phyloP scores from a whole-genome alignment of 1,284 basidiomycete genomes.

The Somion occarium region DNA sequence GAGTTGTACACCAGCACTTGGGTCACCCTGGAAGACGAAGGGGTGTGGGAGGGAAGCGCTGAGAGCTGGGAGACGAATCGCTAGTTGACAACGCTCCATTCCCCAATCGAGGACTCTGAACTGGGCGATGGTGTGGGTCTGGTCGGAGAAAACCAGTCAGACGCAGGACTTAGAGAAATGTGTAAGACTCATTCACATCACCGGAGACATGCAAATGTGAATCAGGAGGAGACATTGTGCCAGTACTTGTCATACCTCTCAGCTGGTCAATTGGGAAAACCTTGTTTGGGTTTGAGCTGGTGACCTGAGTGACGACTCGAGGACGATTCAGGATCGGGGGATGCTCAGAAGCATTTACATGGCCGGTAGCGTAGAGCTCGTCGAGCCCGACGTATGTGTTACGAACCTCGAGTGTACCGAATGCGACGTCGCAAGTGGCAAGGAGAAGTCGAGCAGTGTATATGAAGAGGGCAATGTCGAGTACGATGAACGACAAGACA shows the following conservation, averaged over 20 bases:
- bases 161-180: neutral
- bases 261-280: constrained; percentile 21
- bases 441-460: constrained; percentile 14
- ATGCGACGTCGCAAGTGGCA: constrained; percentile 11
- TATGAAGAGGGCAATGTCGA: constrained; percentile 14
- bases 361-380: constrained; percentile 19
- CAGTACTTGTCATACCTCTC: constrained; percentile 17
- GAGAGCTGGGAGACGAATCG: constrained; percentile 18
- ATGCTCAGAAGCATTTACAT: constrained; percentile 16
- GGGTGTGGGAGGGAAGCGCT: constrained; percentile 16
- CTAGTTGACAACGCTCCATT: constrained; percentile 24
- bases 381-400: constrained; percentile 23
- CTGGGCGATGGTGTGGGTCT: constrained; percentile 21
- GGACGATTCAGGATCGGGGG: constrained; percentile 19
- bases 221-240: constrained; percentile 19
- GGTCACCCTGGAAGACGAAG: constrained; percentile 11
- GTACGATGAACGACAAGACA: constrained; percentile 6
- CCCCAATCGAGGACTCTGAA: constrained; percentile 23
- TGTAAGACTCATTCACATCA: constrained; percentile 10
- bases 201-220: constrained; percentile 17
- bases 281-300: constrained; percentile 15
- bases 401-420: constrained; percentile 17
- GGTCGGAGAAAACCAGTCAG: too few relatives aligned
- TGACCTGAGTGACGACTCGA: constrained; percentile 20
- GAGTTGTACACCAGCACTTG: constrained; percentile 10